Percentiles rank a stretch among this genome's conserved stretches.
Conservation (phyloP, 495 filamentous ascomycete species). For the Geoglossum glabrum region DNA sequence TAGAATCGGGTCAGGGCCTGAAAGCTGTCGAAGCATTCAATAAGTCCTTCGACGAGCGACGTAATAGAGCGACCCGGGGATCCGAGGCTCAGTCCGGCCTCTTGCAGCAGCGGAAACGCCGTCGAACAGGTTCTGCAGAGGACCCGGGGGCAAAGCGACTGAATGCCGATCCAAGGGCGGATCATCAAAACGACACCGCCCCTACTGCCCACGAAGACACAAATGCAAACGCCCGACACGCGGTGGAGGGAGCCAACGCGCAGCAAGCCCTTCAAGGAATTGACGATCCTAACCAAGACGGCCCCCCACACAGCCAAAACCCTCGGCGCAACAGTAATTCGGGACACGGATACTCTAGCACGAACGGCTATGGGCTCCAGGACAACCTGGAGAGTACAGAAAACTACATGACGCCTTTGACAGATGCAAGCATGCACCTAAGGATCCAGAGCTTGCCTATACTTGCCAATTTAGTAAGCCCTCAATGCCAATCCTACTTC, state of each 20-base stretch:
- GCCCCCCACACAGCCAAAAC: not conserved
- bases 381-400: not conserved
- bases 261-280: not conserved
- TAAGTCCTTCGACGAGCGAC: slow-evolving; percentile 1
- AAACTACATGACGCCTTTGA: not conserved
- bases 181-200: not conserved
- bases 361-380: not conserved
- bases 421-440: slow-evolving; percentile 34
- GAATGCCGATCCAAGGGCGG: not conserved
- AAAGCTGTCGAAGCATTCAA: slow-evolving; percentile 3
- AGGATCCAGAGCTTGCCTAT: slow-evolving; percentile 52
- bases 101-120: not conserved
- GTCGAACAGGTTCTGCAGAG: not conserved
- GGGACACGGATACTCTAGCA: not conserved
- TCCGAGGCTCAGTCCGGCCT: not conserved
- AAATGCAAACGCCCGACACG: not conserved
- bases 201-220: not conserved
- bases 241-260: not conserved
- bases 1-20: not conserved
- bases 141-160: not conserved
- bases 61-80: not conserved
- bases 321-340: not conserved
- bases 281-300: not conserved
- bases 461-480: slow-evolving; percentile 46
- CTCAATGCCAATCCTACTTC: not conserved